Evolutionary conservation across 352 stramenopile genomes (phyloP).

Genomic region (Phytopythium kandeliae): DNA sequence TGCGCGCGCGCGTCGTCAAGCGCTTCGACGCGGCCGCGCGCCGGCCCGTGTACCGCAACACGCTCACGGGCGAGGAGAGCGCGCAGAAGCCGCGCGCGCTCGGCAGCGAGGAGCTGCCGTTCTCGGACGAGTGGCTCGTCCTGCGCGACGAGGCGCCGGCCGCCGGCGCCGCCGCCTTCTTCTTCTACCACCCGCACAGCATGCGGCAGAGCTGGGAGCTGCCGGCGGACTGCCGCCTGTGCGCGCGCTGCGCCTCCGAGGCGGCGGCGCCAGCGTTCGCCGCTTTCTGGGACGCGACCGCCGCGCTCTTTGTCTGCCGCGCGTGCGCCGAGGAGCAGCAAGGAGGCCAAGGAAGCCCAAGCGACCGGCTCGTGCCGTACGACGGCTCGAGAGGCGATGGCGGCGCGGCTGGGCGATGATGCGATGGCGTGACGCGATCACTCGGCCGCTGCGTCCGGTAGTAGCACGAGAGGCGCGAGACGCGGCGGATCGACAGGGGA

Average conservation of each 20-base stretch:
- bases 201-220: conserved; percentile 56
- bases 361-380: conserved; percentile 31
- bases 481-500: no score
- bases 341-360: conserved; percentile 8
- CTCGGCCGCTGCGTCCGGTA: no score
- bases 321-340: conserved; percentile 23
- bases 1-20: conserved; percentile 46
- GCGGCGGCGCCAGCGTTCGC: conserved; percentile 24
- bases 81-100: conserved; percentile 48
- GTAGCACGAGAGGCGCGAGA: no score
- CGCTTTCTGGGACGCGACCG: conserved; percentile 36
- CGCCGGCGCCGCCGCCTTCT: no score
- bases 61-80: conserved; percentile 22
- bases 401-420: neutral
- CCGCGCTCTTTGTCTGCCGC: conserved; percentile 44
- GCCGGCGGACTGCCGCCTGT: conserved; percentile 47
- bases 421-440: neutral
- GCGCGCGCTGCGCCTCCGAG: conserved; percentile 17
- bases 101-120: conserved; percentile 48
- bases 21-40: conserved; percentile 40
- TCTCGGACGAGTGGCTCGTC: conserved; percentile 52
- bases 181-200: conserved; percentile 59
- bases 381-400: conserved; percentile 42
- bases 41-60: conserved; percentile 50
- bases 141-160: conserved; percentile 38